Conservation (phyloP, 176 grass and related monocot genomes). For the Zoysia japonica region DNA sequence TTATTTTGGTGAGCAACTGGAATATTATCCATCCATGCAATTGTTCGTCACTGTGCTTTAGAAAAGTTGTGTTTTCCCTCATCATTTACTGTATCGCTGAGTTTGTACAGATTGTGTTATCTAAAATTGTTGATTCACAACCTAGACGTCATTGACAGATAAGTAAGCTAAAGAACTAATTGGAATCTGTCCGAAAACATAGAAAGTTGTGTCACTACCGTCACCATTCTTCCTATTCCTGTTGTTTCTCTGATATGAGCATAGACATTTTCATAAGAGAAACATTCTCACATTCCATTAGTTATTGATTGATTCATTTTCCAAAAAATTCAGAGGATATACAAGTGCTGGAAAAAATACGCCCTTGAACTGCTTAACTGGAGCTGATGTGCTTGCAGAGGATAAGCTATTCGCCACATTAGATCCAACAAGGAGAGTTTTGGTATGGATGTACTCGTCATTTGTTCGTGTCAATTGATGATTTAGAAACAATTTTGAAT, state of each 20-base stretch:
- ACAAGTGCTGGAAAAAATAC: conserved; percentile 99
- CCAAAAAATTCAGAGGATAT: conserved; percentile 75
- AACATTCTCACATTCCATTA: conserved; percentile 27
- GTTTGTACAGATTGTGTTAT: neutral
- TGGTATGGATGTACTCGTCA: conserved; percentile 51
- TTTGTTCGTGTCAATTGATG: too few species aligned
- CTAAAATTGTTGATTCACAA: conserved; percentile 12
- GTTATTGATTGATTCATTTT: conserved; percentile 29
- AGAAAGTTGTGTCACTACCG: conserved; percentile 83
- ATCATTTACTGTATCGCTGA: conserved; percentile 15
- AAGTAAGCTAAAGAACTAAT: conserved; percentile 80
- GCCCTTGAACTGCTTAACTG: conserved; percentile 81
- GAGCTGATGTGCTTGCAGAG: conserved; percentile 91
- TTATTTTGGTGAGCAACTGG: conserved; percentile 10
- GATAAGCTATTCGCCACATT: conserved; percentile 92
- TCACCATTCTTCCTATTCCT: conserved; percentile 88
- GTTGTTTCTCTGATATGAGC: conserved; percentile 91
- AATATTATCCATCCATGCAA: neutral
- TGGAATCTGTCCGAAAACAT: conserved; percentile 94
- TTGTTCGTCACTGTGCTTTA: neutral
- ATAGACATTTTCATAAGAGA: conserved; percentile 14
- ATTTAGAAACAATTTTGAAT: too few species aligned
- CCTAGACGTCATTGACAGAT: conserved; percentile 54
- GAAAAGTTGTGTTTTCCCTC: neutral
- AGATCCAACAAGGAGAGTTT: conserved; percentile 88